Base-by-base conservation (phyloP, 148 eudicot species). In the Euryodendron excelsum region DNA sequence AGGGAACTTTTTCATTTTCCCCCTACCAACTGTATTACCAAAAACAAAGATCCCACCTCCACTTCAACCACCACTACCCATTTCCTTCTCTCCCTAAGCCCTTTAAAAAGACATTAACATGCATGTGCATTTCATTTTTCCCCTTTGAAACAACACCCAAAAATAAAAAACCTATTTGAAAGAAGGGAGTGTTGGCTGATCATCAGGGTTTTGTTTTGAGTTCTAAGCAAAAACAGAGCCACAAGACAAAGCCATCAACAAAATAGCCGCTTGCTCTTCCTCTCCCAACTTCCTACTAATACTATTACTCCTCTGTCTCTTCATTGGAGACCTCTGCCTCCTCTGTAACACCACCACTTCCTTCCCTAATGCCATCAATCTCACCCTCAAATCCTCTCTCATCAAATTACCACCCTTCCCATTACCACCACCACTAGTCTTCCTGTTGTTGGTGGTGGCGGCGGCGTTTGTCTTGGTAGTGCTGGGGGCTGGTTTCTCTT, bases 211-310 rank as follows among this genome's bases (percentile, higher is more conserved):
- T n/a, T 48, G 39, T 1, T 47, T 71, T 47, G 73, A 14, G 34
- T 52, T 31, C 63, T 78, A 87, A 63, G 86, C 87, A 79, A 79
- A 84, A 65, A 85, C 85, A 67, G 84, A 89, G 47, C 86, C 86
- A 82, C 89, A 87, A 50, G 92, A 87, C 37, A 89, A 20, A 80
- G 88, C 80, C 92, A 89, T 89, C 33, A 89, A 76, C 55, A 88
- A 52, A 39, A 83, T 27, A 34, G 94, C 92, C 47, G 92, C 92
- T 77, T 81, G 75, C 66, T 89, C 92, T 15, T 86, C 90, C 30
- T 91, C 91, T 20, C 84, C 88, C 73, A 82, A 56, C 31, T 87
- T 78, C 56, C 80, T 78, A 4, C 52, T 23, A 33, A 36, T 44
- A 59, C 81, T n/a, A n/a, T n/a, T n/a, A n/a, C n/a, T 85, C 39